Evolutionary conservation across 1,284 basidiomycete genomes (phyloP).

Genomic region (Moniliella sp.): DNA sequence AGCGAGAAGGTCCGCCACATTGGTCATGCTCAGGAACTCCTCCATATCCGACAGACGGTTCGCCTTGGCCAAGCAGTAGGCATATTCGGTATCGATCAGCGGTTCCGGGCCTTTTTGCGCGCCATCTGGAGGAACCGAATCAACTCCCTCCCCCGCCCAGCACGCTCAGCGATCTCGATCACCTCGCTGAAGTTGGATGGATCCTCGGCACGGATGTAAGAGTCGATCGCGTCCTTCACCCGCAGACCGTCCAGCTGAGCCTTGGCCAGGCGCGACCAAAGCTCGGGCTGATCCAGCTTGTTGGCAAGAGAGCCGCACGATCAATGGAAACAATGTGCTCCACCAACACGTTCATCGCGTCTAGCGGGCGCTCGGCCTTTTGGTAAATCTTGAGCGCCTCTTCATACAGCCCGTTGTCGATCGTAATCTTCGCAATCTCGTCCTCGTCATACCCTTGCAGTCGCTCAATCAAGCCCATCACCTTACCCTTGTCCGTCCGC

Average conservation of each 20-base stretch:
- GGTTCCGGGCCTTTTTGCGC: conserved; percentile 93
- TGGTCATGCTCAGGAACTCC: conserved; percentile 95
- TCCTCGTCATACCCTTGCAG: conserved; percentile 79
- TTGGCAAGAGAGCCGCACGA: conserved; percentile 80
- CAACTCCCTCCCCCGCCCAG: conserved; percentile 92
- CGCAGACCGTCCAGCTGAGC: conserved; percentile 96
- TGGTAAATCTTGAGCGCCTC: conserved; percentile 51
- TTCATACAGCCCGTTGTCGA: conserved; percentile 82
- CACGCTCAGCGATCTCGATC: conserved; percentile 82
- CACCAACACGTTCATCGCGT: conserved; percentile 90
- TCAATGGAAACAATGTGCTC: conserved; percentile 96
- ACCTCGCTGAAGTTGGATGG: conserved; percentile 85
- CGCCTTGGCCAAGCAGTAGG: conserved; percentile 31
- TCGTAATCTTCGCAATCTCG: conserved; percentile 90
- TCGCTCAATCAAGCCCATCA: conserved; percentile 93
- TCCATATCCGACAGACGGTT: conserved; percentile 49
- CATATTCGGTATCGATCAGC: conserved; percentile 75
- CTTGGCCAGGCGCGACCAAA: conserved; percentile 91
- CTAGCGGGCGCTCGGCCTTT: conserved; percentile 27
- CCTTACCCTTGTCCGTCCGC: conserved; percentile 92
- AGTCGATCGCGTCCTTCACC: conserved; percentile 95
- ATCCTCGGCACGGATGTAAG: conserved; percentile 95
- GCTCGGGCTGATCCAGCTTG: conserved; percentile 86
- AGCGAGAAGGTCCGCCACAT: conserved; percentile 81
- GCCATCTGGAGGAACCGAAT: conserved; percentile 97